phyloP scores from a whole-genome alignment of 2,329 filamentous ascomycete genomes.

The Penicillium crustosum region DNA sequence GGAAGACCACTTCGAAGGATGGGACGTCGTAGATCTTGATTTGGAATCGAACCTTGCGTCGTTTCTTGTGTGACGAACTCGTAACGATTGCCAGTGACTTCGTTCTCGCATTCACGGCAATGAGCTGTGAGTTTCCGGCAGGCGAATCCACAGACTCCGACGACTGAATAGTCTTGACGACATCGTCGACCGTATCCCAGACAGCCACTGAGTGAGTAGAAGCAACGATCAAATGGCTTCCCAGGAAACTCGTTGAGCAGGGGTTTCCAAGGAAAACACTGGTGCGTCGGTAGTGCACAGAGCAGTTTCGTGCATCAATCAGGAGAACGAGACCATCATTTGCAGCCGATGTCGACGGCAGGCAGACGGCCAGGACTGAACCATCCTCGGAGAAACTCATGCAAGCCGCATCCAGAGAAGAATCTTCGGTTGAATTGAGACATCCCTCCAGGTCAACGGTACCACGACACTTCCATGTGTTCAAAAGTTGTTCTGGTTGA shows the following conservation, averaged over 20 bases:
- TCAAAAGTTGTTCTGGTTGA: conserved; percentile 50
- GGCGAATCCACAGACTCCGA: conserved; percentile 40
- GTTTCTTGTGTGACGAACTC: conserved; percentile 46
- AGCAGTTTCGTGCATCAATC: conserved; percentile 70
- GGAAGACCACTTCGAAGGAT: conserved; percentile 58
- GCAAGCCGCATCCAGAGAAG: conserved; percentile 55
- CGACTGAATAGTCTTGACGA: conserved; percentile 65
- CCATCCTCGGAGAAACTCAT: conserved; percentile 81
- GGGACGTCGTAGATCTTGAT: conserved; percentile 68
- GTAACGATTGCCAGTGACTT: conserved; percentile 67
- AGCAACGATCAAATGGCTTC: conserved; percentile 71
- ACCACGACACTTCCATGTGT: conserved; percentile 72
- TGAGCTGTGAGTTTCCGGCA: conserved; percentile 28
- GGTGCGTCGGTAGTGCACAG: conserved; percentile 65
- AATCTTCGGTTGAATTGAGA: conserved; percentile 26
- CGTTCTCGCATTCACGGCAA: conserved; percentile 69
- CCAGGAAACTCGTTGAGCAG: conserved; percentile 68
- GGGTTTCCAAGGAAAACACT: conserved; percentile 66
- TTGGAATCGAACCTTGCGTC: conserved; percentile 44
- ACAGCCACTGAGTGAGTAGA: conserved; percentile 68
- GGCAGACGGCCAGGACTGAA: conserved; percentile 70
- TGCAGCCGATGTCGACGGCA: conserved; percentile 41
- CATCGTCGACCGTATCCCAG: conserved; percentile 80
- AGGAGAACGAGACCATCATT: conserved; percentile 68
- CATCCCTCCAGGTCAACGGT: conserved; percentile 50